Conservation (phyloP, 163 green algal genomes). For the Scenedesmus sp. region DNA sequence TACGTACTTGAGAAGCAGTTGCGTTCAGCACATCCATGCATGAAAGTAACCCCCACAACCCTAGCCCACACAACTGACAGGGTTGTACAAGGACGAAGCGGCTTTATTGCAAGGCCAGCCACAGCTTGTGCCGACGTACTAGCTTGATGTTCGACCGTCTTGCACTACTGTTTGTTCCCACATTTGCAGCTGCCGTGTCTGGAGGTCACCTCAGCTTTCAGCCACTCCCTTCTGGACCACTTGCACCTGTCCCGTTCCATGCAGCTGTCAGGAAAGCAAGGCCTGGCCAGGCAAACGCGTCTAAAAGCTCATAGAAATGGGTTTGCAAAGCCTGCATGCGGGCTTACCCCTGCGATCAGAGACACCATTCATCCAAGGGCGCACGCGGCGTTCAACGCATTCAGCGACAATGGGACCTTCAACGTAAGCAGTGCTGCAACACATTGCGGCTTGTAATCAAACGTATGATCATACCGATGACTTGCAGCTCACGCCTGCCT, state of each 20-base stretch:
- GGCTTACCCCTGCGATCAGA: background rate
- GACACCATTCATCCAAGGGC: background rate
- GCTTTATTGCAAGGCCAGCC: background rate
- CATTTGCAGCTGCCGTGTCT: no score
- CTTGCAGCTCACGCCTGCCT: background rate
- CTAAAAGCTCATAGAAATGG: background rate
- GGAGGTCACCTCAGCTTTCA: background rate
- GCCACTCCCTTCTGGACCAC: background rate
- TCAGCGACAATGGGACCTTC: background rate
- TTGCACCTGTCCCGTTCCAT: background rate
- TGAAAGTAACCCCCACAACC: no score
- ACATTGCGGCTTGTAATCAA: background rate
- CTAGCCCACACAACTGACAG: no score
- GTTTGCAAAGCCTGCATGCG: background rate
- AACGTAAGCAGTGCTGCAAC: background rate
- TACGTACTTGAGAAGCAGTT: no score
- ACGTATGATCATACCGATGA: background rate
- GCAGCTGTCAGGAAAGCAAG: slow-evolving; percentile 7
- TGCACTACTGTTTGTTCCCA: no score
- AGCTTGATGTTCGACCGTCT: background rate
- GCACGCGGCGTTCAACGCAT: background rate
- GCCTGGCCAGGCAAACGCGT: background rate
- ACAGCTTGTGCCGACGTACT: no score
- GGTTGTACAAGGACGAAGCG: background rate
- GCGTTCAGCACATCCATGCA: no score